phyloP scores from a whole-genome alignment of 805 yeast genomes.

The Nakazawaea populi region DNA sequence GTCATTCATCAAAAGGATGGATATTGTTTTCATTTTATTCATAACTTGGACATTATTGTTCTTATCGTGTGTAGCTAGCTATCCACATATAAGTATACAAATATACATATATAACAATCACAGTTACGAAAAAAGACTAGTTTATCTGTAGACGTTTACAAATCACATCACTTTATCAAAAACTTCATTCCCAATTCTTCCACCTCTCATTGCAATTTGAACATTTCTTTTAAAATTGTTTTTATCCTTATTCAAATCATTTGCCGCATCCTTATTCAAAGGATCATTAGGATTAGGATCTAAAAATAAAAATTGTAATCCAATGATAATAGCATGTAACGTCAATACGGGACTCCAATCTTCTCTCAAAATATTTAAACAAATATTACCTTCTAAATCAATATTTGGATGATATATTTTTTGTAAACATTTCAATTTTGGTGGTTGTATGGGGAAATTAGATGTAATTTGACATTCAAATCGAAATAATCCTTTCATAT shows the following conservation, averaged over 20 bases:
- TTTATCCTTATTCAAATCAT: conserved; percentile 39
- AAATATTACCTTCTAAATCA: conserved; percentile 84
- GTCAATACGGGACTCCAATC: conserved; percentile 96
- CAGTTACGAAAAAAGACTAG: no score
- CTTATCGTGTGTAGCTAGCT: no score
- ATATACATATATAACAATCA: no score
- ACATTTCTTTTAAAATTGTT: conserved; percentile 53
- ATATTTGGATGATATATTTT: conserved; percentile 92
- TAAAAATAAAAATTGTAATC: conserved; percentile 75
- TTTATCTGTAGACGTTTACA: no score
- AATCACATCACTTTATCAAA: conserved; percentile 61
- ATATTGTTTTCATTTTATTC: no score
- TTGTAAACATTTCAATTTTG: conserved; percentile 66
- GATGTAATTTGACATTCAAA: conserved; percentile 64
- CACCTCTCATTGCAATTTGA: conserved; percentile 65
- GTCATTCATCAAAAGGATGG: no score
- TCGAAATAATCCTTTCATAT: conserved; percentile 59
- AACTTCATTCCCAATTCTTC: conserved; percentile 43
- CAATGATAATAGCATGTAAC: conserved; percentile 74
- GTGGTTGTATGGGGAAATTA: conserved; percentile 89
- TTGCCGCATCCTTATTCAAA: conserved; percentile 85
- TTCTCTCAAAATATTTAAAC: conserved; percentile 85
- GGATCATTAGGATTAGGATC: conserved; percentile 95
- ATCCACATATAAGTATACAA: no score
- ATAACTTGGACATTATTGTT: no score